A percentile compares a stretch with the other conserved stretches of the same genome.
These are phyloP conservation scores for Pseudohalonectria lignicola DNA, from an alignment of 2,329 filamentous ascomycete species.

Conservation along the genomic window DNA sequence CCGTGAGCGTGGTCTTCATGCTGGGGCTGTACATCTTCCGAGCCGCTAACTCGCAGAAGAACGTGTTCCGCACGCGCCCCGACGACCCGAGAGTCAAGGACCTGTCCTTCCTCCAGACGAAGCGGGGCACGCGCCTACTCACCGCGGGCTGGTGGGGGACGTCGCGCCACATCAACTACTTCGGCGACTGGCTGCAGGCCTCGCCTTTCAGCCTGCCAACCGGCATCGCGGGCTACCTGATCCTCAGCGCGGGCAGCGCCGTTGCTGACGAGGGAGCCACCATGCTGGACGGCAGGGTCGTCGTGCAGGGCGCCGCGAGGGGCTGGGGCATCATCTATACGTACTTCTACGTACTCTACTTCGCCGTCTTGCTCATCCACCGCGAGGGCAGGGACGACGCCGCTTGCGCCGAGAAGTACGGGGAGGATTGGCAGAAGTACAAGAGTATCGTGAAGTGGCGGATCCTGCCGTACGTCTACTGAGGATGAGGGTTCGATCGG, in stretches of 20 bases:
- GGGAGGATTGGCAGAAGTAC: slow-evolving; percentile 84
- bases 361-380: slow-evolving; percentile 76
- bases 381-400: slow-evolving; percentile 80
- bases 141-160: slow-evolving; percentile 82
- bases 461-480: slow-evolving; percentile 83
- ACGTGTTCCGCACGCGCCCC: slow-evolving; percentile 76
- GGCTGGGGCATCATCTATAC: slow-evolving; percentile 84
- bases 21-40: slow-evolving; percentile 79
- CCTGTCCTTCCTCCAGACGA: slow-evolving; percentile 72
- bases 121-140: slow-evolving; percentile 65
- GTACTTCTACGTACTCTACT: slow-evolving; percentile 93
- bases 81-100: slow-evolving; percentile 66
- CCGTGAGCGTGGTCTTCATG: slow-evolving; percentile 54
- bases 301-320: slow-evolving; percentile 60
- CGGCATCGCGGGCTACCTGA: slow-evolving; percentile 65
- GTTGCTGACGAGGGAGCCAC: slow-evolving; percentile 37
- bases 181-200: slow-evolving; percentile 83
- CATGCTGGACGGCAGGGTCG: slow-evolving; percentile 48
- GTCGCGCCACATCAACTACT: slow-evolving; percentile 83
- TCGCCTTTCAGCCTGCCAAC: slow-evolving; percentile 82
- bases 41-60: slow-evolving; percentile 79
- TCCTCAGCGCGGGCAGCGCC: slow-evolving; percentile 39
- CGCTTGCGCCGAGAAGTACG: slow-evolving; percentile 87
- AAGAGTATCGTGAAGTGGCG: slow-evolving; percentile 69
- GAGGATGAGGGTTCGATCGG: slow-evolving; percentile 7